Conservation (phyloP, 352 stramenopile genomes). For the Pythium chondricola region DNA sequence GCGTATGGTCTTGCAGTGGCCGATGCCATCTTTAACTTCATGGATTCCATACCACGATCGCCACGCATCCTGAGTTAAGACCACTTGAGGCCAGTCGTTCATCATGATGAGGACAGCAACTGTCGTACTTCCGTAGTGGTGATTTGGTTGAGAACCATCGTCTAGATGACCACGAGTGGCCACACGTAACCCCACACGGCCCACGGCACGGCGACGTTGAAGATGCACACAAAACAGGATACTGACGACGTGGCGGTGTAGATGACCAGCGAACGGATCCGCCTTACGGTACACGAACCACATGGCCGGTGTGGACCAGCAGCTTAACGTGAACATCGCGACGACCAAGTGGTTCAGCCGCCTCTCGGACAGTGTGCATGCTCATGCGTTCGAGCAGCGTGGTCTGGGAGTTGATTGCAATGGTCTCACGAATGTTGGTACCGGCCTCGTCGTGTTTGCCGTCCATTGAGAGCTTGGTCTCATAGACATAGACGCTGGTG, state of each 20-base stretch:
- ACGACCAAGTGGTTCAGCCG: constrained; percentile 7
- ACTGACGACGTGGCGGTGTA: constrained; percentile 1
- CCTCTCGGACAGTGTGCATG: not conserved
- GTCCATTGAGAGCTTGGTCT: constrained; percentile 5
- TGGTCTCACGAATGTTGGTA: constrained; percentile 5
- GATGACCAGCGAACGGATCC: not conserved
- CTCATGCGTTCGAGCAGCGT: constrained; percentile 4
- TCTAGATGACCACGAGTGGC: not conserved
- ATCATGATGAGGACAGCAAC: constrained; percentile 1
- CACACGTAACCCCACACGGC: constrained; percentile 2
- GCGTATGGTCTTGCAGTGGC: not conserved
- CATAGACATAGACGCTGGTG: constrained; percentile 3
- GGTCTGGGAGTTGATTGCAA: constrained; percentile 12
- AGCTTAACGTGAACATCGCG: constrained; percentile 3
- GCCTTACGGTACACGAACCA: constrained; percentile 1
- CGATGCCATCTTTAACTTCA: constrained; percentile 6
- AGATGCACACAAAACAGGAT: constrained; percentile 3
- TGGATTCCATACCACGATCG: constrained; percentile 6
- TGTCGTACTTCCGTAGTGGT: not conserved
- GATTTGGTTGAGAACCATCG: constrained; percentile 6
- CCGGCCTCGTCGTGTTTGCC: constrained; percentile 8
- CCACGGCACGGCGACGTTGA: constrained; percentile 4
- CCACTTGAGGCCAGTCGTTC: constrained; percentile 1
- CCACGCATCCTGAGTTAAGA: constrained; percentile 2
- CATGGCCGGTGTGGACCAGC: constrained; percentile 5